Conservation (phyloP, 495 filamentous ascomycete genomes). For the Halenospora varia region DNA sequence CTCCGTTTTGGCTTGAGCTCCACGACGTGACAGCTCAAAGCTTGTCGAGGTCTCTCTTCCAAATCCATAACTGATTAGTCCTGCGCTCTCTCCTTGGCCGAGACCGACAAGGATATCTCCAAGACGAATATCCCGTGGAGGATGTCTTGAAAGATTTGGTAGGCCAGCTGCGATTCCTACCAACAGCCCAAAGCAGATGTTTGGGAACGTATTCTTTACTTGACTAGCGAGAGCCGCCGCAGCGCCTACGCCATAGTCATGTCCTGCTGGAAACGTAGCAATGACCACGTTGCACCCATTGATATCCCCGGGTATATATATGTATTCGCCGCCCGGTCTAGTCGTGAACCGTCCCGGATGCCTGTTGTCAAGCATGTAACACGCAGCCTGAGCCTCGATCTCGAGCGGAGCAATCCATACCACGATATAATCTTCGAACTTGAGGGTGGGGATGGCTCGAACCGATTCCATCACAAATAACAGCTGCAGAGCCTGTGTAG, state of each 20-base stretch:
- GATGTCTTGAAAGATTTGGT: constrained; percentile 24
- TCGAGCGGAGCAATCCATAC: constrained; percentile 47
- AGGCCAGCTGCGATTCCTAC: constrained; percentile 29
- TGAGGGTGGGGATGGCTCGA: too few relatives aligned
- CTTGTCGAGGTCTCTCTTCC: constrained; percentile 22
- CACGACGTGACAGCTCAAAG: constrained; percentile 13
- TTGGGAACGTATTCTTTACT: constrained; percentile 2
- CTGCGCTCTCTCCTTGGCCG: constrained; percentile 14
- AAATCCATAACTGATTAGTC: constrained; percentile 28
- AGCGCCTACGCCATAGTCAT: background rate
- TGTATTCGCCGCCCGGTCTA: constrained; percentile 15
- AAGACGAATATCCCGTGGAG: constrained; percentile 34
- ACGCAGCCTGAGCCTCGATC: constrained; percentile 40
- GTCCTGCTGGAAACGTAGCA: constrained; percentile 6
- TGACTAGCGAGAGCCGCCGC: constrained; percentile 10
- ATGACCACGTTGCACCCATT: constrained; percentile 10
- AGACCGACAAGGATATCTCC: constrained; percentile 36
- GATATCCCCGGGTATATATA: constrained; percentile 33
- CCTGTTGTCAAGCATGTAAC: constrained; percentile 39
- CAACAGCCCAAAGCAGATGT: constrained; percentile 24
- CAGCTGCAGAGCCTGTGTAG: too few relatives aligned
- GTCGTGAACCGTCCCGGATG: constrained; percentile 25
- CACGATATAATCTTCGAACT: constrained; percentile 46
- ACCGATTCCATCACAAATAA: too few relatives aligned
- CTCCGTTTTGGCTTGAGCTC: constrained; percentile 20